Percentiles rank a stretch among this genome's conserved stretches.
Evolutionary conservation across 352 stramenopile species (phyloP).

Genomic region (Aphanomyces cochlioides): DNA sequence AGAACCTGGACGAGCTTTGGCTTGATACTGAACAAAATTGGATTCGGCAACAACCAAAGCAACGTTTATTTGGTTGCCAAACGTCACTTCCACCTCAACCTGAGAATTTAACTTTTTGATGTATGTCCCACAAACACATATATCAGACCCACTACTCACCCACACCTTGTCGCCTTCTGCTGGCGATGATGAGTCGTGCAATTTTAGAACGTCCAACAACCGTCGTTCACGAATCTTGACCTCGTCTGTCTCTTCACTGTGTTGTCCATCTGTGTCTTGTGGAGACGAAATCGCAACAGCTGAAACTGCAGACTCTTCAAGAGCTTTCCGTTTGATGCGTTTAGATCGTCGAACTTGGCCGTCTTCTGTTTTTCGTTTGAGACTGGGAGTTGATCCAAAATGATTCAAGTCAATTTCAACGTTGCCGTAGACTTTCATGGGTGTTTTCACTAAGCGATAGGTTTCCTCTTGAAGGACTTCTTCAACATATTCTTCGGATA

Average conservation of each 20-base stretch:
- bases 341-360: conserved; percentile 31
- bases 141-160: background rate
- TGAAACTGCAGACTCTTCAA: conserved; percentile 39
- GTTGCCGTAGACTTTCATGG: conserved; percentile 49
- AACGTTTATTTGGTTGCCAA: conserved; percentile 14
- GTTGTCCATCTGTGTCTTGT: background rate
- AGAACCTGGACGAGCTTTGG: conserved; percentile 6
- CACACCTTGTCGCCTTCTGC: conserved; percentile 18
- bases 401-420: conserved; percentile 45
- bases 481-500: conserved; percentile 49
- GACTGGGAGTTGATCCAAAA: conserved; percentile 40
- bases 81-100: conserved; percentile 7
- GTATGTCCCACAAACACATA: conserved; percentile 14
- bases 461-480: conserved; percentile 76
- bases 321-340: conserved; percentile 2
- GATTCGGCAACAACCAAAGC: conserved; percentile 6
- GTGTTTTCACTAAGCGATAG: conserved; percentile 49
- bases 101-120: background rate
- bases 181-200: conserved; percentile 7
- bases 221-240: background rate
- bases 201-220: conserved; percentile 14
- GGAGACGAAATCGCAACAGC: conserved; percentile 35
- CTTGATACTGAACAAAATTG: conserved; percentile 8
- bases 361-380: conserved; percentile 56
- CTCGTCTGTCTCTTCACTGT: background rate